phyloP scores from a whole-genome alignment of 1,284 basidiomycete species.

The Flammula alnicola region DNA sequence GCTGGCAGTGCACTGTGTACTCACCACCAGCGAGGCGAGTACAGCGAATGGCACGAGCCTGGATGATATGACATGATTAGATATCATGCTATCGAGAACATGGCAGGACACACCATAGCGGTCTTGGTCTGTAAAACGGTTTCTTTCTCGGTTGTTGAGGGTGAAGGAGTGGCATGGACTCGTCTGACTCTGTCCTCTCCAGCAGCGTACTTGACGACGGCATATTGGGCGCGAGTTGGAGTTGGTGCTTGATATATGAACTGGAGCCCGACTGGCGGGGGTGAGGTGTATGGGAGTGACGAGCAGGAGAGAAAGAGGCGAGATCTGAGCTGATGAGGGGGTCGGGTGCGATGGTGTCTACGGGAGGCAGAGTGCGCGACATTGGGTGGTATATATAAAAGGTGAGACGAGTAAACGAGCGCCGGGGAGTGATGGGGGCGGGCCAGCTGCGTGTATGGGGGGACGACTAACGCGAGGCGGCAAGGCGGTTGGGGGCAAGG shows the following conservation, averaged over 20 bases:
- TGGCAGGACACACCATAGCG: slow-evolving; percentile 52
- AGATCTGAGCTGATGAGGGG: slow-evolving; percentile 18
- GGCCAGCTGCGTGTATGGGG: background rate
- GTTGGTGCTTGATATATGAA: background rate
- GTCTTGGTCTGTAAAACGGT: slow-evolving; percentile 69
- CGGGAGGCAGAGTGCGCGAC: slow-evolving; percentile 7
- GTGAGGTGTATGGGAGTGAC: background rate
- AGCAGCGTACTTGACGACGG: slow-evolving; percentile 3
- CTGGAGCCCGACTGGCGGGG: background rate
- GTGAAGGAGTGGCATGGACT: slow-evolving; percentile 22
- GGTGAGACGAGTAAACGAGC: slow-evolving; percentile 3
- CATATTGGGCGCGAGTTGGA: slow-evolving; percentile 9
- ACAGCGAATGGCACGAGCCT: slow-evolving; percentile 81
- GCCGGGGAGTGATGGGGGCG: slow-evolving; percentile 1
- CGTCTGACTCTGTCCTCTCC: slow-evolving; percentile 11
- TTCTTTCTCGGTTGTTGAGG: slow-evolving; percentile 43
- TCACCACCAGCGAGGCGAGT: slow-evolving; percentile 64
- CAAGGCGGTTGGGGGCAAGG: background rate
- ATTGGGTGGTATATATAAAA: slow-evolving; percentile 11
- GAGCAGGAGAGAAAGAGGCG: slow-evolving; percentile 16
- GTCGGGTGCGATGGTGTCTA: slow-evolving; percentile 21
- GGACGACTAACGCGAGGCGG: slow-evolving; percentile 2
- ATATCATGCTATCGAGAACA: background rate
- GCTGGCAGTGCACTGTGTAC: slow-evolving; percentile 31
- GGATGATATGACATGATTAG: background rate